A percentile compares a stretch with the other conserved stretches of the same genome.
Evolutionary conservation across 495 filamentous ascomycete species (phyloP).

Genomic region (Podospora australis): DNA sequence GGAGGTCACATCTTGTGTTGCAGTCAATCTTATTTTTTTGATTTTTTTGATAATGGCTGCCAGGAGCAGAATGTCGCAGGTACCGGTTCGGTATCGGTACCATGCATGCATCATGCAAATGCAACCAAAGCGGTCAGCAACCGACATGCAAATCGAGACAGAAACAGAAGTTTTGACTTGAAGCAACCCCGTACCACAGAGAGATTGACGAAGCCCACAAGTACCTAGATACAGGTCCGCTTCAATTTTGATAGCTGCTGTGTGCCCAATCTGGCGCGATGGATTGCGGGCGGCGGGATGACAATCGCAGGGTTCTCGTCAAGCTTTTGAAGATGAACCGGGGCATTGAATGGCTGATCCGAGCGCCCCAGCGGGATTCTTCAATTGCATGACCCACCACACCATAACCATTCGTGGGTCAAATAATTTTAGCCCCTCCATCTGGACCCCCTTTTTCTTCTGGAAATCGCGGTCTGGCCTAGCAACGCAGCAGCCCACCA

Average conservation of each 20-base stretch:
- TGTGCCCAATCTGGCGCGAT: neutral
- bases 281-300: neutral
- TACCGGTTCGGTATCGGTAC: too few species aligned
- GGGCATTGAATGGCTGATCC: neutral
- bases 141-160: neutral
- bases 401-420: conserved; percentile 8
- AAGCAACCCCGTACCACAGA: neutral
- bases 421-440: conserved; percentile 19
- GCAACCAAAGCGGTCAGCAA: neutral
- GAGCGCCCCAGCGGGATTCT: conserved; percentile 1
- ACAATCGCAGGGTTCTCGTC: neutral
- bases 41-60: neutral
- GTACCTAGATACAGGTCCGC: neutral
- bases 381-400: conserved; percentile 3
- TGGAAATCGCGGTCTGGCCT: conserved; percentile 11
- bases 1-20: conserved; percentile 1
- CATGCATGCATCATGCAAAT: neutral
- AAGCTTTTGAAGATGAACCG: neutral
- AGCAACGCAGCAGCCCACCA: conserved; percentile 11
- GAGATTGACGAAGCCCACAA: too few species aligned
- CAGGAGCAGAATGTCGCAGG: neutral
- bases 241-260: neutral
- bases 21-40: conserved; percentile 1
- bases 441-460: conserved; percentile 12
- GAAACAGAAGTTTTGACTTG: too few species aligned